Conservation (phyloP, 768 basidiomycete species). For the Boletus barrowsii region DNA sequence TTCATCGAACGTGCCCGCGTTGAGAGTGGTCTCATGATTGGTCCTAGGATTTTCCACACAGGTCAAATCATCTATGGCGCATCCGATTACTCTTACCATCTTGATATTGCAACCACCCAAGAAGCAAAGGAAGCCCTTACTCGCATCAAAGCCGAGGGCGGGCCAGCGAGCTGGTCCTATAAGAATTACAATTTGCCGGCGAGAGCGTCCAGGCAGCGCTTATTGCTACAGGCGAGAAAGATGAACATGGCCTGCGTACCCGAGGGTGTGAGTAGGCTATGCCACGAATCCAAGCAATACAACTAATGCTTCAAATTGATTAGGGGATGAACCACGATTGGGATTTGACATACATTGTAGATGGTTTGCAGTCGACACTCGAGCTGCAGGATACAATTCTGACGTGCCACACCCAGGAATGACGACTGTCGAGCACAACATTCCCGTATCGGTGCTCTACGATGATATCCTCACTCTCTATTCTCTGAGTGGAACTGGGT, state of each 20-base stretch:
- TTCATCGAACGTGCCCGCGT: constrained; percentile 66
- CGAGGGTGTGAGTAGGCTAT: constrained; percentile 49
- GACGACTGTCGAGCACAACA: constrained; percentile 72
- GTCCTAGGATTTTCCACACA: constrained; percentile 71
- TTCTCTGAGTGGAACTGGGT: constrained; percentile 64
- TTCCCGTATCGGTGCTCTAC: constrained; percentile 63
- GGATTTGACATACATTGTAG: constrained; percentile 77
- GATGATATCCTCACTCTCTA: constrained; percentile 65
- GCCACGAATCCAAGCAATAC: neutral
- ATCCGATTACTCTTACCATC: constrained; percentile 54
- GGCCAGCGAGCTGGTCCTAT: constrained; percentile 67
- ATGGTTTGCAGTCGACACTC: constrained; percentile 44
- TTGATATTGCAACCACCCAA: constrained; percentile 57
- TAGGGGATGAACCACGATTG: constrained; percentile 77
- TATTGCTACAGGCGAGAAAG: constrained; percentile 58
- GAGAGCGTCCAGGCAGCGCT: constrained; percentile 64
- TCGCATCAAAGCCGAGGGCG: constrained; percentile 71
- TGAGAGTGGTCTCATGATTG: constrained; percentile 65
- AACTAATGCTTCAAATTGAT: neutral
- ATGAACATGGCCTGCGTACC: constrained; percentile 70
- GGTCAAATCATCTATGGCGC: constrained; percentile 54
- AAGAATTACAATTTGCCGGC: constrained; percentile 76
- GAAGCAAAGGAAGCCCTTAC: constrained; percentile 66
- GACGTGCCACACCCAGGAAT: constrained; percentile 44
- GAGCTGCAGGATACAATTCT: neutral